Percentiles rank a stretch among this genome's conserved stretches.
These are phyloP conservation scores for Monosporozyma servazzii DNA, from an alignment of 805 yeast genomes.

Conservation along the genomic window DNA sequence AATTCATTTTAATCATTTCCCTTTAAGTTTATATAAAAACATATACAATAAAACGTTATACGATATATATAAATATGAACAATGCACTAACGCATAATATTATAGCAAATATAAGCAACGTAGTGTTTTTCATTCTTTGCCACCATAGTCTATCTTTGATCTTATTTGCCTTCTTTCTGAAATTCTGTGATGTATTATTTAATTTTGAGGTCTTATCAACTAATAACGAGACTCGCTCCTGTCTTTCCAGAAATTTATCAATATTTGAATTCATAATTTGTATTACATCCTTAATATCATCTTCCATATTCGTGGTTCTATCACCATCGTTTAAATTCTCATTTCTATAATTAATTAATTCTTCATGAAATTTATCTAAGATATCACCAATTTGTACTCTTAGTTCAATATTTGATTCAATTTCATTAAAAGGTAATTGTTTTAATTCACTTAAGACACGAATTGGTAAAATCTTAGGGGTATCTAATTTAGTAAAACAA, in stretches of 20 bases:
- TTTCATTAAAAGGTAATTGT: constrained; percentile 11
- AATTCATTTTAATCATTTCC: background rate
- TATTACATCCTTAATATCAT: constrained; percentile 26
- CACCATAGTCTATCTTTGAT: constrained; percentile 66
- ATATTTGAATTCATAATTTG: constrained; percentile 32
- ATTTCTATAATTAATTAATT: constrained; percentile 19
- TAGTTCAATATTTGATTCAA: constrained; percentile 18
- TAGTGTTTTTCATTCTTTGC: constrained; percentile 37
- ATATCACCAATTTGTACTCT: constrained; percentile 19
- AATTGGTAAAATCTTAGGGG: constrained; percentile 28
- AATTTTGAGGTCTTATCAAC: constrained; percentile 74
- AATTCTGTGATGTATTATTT: constrained; percentile 56
- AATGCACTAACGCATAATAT: constrained; percentile 18
- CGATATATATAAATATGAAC: constrained; percentile 14
- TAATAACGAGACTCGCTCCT: constrained; percentile 61
- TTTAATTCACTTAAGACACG: constrained; percentile 26
- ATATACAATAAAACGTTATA: background rate
- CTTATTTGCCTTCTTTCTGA: constrained; percentile 57
- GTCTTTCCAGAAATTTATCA: constrained; percentile 53
- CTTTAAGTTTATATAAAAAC: background rate
- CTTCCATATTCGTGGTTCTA: constrained; percentile 8
- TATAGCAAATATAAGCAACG: constrained; percentile 17
- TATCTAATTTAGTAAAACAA: constrained; percentile 19
- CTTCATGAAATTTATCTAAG: constrained; percentile 25
- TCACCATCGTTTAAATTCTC: constrained; percentile 6